Evolutionary conservation across 768 basidiomycete genomes (phyloP).

Genomic region (Hirschioporus abietinus): DNA sequence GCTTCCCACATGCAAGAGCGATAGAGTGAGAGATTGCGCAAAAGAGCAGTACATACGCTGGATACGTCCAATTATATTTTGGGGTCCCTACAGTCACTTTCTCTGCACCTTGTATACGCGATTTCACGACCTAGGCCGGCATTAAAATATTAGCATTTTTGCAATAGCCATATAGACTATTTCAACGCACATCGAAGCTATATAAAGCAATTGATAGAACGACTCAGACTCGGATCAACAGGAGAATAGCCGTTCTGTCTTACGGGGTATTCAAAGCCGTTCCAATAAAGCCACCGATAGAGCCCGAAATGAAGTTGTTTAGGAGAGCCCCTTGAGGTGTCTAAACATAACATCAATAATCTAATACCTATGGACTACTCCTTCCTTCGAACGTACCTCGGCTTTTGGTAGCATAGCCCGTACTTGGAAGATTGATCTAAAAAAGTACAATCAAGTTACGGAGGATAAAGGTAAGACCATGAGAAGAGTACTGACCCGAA

Average conservation of each 20-base stretch:
- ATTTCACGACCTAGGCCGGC: conserved; percentile 88
- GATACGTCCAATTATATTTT: conserved; percentile 96
- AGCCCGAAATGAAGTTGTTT: conserved; percentile 91
- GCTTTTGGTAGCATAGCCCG: conserved; percentile 76
- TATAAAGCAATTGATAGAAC: conserved; percentile 5
- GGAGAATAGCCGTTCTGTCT: conserved; percentile 19
- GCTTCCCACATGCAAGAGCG: background rate
- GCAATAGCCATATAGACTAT: background rate
- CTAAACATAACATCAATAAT: conserved; percentile 28
- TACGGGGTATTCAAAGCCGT: conserved; percentile 91
- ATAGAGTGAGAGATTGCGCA: conserved; percentile 6
- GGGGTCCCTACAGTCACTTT: conserved; percentile 64
- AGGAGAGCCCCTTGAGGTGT: conserved; percentile 62
- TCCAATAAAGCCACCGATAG: conserved; percentile 85
- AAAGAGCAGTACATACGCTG: conserved; percentile 42
- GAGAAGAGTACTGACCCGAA: conserved; percentile 48
- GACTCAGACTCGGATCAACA: background rate
- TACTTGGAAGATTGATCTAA: conserved; percentile 73
- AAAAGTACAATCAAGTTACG: background rate
- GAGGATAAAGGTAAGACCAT: background rate
- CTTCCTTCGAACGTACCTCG: conserved; percentile 43
- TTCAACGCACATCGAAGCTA: conserved; percentile 12
- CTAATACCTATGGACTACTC: background rate
- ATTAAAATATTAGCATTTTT: conserved; percentile 18
- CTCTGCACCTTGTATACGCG: conserved; percentile 79